These are phyloP conservation scores for Phialemonium atrogriseum DNA, from an alignment of 2,329 filamentous ascomycete genomes.

Conservation along the genomic window DNA sequence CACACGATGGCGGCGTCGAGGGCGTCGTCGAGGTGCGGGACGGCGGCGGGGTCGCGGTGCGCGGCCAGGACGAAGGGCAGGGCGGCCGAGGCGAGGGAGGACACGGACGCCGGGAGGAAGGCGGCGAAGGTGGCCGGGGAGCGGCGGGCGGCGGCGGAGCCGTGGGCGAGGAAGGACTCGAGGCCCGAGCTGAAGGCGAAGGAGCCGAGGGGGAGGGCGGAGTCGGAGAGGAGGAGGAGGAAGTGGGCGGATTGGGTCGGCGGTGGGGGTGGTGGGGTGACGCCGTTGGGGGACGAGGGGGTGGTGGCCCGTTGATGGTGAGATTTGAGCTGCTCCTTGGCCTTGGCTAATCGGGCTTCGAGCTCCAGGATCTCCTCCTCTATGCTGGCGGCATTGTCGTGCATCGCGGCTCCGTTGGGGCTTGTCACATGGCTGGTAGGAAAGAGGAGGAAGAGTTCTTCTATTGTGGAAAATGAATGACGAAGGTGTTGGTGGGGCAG, in stretches of 20 bases:
- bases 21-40: conserved; percentile 60
- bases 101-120: conserved; percentile 64
- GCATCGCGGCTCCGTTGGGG: conserved; percentile 3
- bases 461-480: neutral
- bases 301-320: conserved; percentile 3
- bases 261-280: conserved; percentile 4
- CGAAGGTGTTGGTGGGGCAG: neutral
- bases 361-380: conserved; percentile 51
- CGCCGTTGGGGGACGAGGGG: conserved; percentile 7
- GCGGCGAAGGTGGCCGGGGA: conserved; percentile 43
- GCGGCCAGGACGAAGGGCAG: conserved; percentile 68
- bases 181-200: conserved; percentile 80
- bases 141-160: conserved; percentile 13
- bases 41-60: conserved; percentile 42
- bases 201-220: conserved; percentile 73
- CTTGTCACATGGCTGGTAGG: neutral
- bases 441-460: too few species aligned
- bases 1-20: conserved; percentile 71
- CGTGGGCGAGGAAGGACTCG: conserved; percentile 73
- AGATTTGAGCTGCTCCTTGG: conserved; percentile 1
- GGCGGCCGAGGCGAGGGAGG: conserved; percentile 62
- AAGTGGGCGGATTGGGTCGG: conserved; percentile 46
- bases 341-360: conserved; percentile 25
- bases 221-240: conserved; percentile 71
- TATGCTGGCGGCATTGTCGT: conserved; percentile 16